These are phyloP conservation scores for Wilcoxina mikolae DNA, from an alignment of 495 filamentous ascomycete species.

Conservation along the genomic window DNA sequence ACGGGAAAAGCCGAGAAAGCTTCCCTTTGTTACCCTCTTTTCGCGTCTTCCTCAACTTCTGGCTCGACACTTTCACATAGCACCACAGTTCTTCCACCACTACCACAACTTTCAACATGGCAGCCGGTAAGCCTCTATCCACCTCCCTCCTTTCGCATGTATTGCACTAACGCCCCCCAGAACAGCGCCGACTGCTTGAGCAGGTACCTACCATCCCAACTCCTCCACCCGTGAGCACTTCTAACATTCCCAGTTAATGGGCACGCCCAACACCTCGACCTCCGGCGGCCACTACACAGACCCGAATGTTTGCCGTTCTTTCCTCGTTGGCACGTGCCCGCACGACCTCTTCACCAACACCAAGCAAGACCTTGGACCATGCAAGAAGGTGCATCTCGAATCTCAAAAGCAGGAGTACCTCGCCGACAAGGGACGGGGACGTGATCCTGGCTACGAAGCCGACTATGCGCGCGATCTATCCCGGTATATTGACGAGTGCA, in stretches of 20 bases:
- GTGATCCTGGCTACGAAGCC: constrained; percentile 68
- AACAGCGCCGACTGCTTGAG: constrained; percentile 28
- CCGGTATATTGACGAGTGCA: constrained; percentile 91
- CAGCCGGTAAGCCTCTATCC: background rate
- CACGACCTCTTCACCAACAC: constrained; percentile 99
- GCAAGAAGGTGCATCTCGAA: constrained; percentile 80
- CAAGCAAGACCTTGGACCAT: constrained; percentile 83
- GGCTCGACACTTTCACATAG: no score
- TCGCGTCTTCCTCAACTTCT: no score
- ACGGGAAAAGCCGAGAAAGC: no score
- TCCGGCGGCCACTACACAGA: constrained; percentile 61
- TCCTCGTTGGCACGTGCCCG: constrained; percentile 84
- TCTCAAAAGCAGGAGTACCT: constrained; percentile 80
- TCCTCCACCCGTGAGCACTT: background rate
- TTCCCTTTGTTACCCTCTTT: no score
- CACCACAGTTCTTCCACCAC: no score
- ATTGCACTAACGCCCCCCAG: constrained; percentile 12
- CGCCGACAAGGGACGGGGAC: constrained; percentile 47
- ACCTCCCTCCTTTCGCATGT: background rate
- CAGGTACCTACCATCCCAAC: constrained; percentile 13
- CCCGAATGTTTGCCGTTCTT: constrained; percentile 87
- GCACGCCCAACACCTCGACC: constrained; percentile 25
- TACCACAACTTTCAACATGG: background rate
- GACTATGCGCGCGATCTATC: constrained; percentile 94
- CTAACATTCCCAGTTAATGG: constrained; percentile 20